phyloP scores from a whole-genome alignment of 805 yeast species.

The Lachancea sp. region DNA sequence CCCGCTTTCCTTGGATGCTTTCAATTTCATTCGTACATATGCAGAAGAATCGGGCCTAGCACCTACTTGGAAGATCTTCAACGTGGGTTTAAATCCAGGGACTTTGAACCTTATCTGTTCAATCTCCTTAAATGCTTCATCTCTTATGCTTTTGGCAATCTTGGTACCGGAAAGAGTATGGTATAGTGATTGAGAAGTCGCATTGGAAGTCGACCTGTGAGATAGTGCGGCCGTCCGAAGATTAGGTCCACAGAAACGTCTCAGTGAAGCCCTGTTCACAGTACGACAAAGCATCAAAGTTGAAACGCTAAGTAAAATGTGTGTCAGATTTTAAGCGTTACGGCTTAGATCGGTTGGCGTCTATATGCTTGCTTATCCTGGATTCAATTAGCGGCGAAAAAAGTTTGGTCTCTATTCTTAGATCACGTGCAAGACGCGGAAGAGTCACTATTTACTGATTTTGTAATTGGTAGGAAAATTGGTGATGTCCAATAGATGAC shows the following conservation, averaged over 20 bases:
- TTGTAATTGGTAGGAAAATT: too few relatives aligned
- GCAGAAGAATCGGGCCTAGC: constrained; percentile 73
- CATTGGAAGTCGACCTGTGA: background rate
- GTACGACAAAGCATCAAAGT: constrained; percentile 5
- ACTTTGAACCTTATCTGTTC: constrained; percentile 32
- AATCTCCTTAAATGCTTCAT: constrained; percentile 37
- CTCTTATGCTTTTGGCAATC: constrained; percentile 40
- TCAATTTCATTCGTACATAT: constrained; percentile 72
- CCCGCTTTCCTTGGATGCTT: constrained; percentile 68
- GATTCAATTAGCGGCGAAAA: background rate
- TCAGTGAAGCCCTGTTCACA: constrained; percentile 4
- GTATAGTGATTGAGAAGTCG: constrained; percentile 11
- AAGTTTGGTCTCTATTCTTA: background rate
- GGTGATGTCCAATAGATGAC: too few relatives aligned
- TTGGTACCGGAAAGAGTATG: constrained; percentile 43
- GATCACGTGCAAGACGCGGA: too few relatives aligned
- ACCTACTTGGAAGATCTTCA: constrained; percentile 74
- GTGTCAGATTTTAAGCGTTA: background rate
- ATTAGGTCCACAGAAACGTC: constrained; percentile 1
- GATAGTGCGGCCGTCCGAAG: background rate
- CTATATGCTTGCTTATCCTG: too few relatives aligned
- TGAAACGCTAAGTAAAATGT: background rate
- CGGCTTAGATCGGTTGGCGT: background rate
- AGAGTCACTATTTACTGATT: too few relatives aligned
- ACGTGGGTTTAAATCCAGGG: constrained; percentile 55